Conservation (phyloP, 768 basidiomycete genomes). For the Calvatia gigantea region DNA sequence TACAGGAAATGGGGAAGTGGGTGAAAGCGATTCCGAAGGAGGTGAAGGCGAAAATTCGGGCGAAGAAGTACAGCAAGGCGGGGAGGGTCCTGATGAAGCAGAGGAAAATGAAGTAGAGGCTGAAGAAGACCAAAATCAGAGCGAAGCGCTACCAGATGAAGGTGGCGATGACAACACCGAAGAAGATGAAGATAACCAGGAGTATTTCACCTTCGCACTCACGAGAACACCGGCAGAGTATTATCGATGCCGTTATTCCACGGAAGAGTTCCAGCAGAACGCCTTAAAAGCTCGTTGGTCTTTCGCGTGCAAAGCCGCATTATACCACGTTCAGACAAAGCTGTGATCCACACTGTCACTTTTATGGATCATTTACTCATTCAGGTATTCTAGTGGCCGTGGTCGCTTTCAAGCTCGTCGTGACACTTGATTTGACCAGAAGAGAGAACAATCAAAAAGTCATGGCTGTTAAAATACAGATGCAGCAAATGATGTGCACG, state of each 20-base stretch:
- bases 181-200: slow-evolving; percentile 5
- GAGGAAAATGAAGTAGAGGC: background rate
- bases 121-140: background rate
- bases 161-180: background rate
- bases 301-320: slow-evolving; percentile 28
- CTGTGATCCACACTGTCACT: too few species aligned
- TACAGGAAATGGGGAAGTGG: background rate
- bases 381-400: slow-evolving; percentile 39
- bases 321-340: slow-evolving; percentile 26
- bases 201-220: slow-evolving; percentile 22
- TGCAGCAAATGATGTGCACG: slow-evolving; percentile 45
- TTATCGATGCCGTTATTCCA: slow-evolving; percentile 26
- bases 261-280: slow-evolving; percentile 24
- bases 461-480: slow-evolving; percentile 39
- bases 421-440: slow-evolving; percentile 43
- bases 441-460: slow-evolving; percentile 50
- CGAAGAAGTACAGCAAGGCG: background rate
- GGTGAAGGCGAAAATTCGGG: background rate
- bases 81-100: background rate
- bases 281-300: slow-evolving; percentile 30
- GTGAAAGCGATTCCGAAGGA: background rate
- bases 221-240: slow-evolving; percentile 27
- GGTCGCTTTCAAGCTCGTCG: slow-evolving; percentile 45
- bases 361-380: slow-evolving; percentile 29
- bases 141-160: background rate